Evolutionary conservation across 2,329 filamentous ascomycete genomes (phyloP).

Genomic region (Allantophomopsis cytisporea): DNA sequence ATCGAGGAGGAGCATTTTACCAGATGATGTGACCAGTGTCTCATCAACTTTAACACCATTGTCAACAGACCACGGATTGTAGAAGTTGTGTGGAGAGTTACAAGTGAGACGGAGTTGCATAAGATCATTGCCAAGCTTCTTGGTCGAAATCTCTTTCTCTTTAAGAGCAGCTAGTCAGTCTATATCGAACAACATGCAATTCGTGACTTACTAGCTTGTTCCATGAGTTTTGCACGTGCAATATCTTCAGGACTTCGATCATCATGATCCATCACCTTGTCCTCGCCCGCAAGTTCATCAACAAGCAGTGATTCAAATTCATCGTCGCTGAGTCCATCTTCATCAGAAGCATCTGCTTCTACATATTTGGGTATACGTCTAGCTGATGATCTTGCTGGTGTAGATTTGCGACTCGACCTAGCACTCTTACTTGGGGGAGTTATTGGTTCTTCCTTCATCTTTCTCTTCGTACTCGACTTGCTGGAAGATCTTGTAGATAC

Average conservation of each 20-base stretch:
- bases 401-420: slow-evolving; percentile 63
- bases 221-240: slow-evolving; percentile 52
- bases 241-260: slow-evolving; percentile 35
- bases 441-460: slow-evolving; percentile 24
- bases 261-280: slow-evolving; percentile 36
- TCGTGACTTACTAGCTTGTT: slow-evolving; percentile 54
- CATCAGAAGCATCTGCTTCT: slow-evolving; percentile 44
- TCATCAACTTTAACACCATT: slow-evolving; percentile 55
- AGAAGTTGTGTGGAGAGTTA: slow-evolving; percentile 93
- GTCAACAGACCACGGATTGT: slow-evolving; percentile 67
- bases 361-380: slow-evolving; percentile 37
- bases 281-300: slow-evolving; percentile 35
- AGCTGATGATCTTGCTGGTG: slow-evolving; percentile 41
- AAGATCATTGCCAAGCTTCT: slow-evolving; percentile 86
- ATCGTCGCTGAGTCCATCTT: slow-evolving; percentile 59
- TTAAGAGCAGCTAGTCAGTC: slow-evolving; percentile 10
- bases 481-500: neutral
- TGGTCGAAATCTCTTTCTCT: slow-evolving; percentile 76
- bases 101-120: slow-evolving; percentile 88
- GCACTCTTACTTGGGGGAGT: slow-evolving; percentile 49
- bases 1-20: slow-evolving; percentile 93
- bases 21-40: slow-evolving; percentile 71
- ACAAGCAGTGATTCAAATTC: slow-evolving; percentile 74
- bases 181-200: neutral
- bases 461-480: slow-evolving; percentile 41